Percentiles rank a stretch among this genome's conserved stretches.
Evolutionary conservation across 495 filamentous ascomycete genomes (phyloP).

Genomic region (Pyronema omphalodes): DNA sequence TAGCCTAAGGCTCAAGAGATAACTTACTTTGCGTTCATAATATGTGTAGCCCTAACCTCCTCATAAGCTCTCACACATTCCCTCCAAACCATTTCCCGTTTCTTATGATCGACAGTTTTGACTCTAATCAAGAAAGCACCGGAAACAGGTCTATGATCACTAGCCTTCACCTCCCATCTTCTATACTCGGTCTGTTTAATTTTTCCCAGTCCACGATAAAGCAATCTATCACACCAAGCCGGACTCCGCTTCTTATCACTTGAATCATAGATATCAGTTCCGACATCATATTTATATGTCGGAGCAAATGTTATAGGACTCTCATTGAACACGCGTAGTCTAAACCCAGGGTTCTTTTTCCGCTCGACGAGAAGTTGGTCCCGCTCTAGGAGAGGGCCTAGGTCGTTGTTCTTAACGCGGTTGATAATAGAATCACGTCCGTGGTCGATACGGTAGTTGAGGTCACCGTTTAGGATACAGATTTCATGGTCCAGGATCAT

Average conservation of each 20-base stretch:
- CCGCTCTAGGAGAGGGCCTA: slow-evolving; percentile 78
- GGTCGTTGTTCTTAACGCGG: slow-evolving; percentile 57
- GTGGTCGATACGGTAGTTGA: slow-evolving; percentile 98
- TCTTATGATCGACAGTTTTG: slow-evolving; percentile 53
- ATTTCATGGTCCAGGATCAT: slow-evolving; percentile 97
- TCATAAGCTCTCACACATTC: slow-evolving; percentile 53
- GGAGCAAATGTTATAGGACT: slow-evolving; percentile 75
- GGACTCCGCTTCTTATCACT: slow-evolving; percentile 91
- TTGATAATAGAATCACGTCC: slow-evolving; percentile 76
- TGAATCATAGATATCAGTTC: slow-evolving; percentile 80
- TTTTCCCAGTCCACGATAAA: slow-evolving; percentile 66
- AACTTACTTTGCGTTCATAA: slow-evolving; percentile 40
- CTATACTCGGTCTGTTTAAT: slow-evolving; percentile 77
- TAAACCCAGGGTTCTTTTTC: slow-evolving; percentile 73
- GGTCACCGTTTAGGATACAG: slow-evolving; percentile 84
- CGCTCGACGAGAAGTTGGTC: slow-evolving; percentile 80
- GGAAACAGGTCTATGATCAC: slow-evolving; percentile 85
- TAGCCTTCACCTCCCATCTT: slow-evolving; percentile 72
- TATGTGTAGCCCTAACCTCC: slow-evolving; percentile 42
- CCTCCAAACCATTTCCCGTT: slow-evolving; percentile 48
- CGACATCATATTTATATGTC: slow-evolving; percentile 97
- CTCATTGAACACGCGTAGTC: slow-evolving; percentile 71
- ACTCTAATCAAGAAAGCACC: slow-evolving; percentile 62
- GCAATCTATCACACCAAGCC: slow-evolving; percentile 87
- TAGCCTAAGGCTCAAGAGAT: not conserved